Percentiles rank a stretch among this genome's conserved stretches.
Conservation (phyloP, 2,329 filamentous ascomycete genomes). For the Penicillium sp. region DNA sequence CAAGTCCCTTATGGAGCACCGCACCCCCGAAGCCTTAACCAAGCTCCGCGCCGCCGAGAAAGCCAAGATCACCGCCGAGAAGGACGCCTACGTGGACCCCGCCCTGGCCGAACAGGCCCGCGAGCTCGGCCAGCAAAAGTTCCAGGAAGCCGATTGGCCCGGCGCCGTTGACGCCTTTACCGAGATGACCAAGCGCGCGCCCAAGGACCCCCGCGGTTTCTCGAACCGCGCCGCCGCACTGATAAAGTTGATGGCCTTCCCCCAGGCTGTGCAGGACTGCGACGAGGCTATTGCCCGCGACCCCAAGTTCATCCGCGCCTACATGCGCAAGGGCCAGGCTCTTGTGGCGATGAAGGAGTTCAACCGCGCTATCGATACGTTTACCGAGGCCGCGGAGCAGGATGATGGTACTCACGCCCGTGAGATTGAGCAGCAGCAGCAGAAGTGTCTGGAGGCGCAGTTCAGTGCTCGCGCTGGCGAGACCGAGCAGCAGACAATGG, state of each 20-base stretch:
- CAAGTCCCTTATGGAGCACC: constrained; percentile 92
- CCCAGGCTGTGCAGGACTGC: constrained; percentile 89
- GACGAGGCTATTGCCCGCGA: constrained; percentile 89
- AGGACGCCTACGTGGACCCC: constrained; percentile 81
- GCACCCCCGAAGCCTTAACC: constrained; percentile 86
- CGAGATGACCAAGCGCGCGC: constrained; percentile 96
- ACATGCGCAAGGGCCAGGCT: constrained; percentile 93
- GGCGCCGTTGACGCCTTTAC: constrained; percentile 90
- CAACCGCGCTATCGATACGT: constrained; percentile 89
- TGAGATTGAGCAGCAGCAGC: constrained; percentile 91
- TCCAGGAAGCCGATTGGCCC: constrained; percentile 96
- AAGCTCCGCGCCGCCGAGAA: constrained; percentile 94
- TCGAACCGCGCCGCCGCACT: constrained; percentile 97
- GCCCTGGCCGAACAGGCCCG: constrained; percentile 93
- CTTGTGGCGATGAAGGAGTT: constrained; percentile 98
- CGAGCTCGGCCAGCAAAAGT: constrained; percentile 92
- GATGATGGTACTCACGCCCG: constrained; percentile 81
- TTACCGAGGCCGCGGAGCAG: constrained; percentile 74
- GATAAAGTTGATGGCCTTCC: constrained; percentile 95
- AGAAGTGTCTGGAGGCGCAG: constrained; percentile 89
- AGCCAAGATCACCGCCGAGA: constrained; percentile 73
- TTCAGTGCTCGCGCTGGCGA: constrained; percentile 90
- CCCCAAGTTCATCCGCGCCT: constrained; percentile 88
- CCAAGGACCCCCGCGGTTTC: constrained; percentile 90
- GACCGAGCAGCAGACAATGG: constrained; percentile 92